Conservation (phyloP, 1,284 basidiomycete species). For the Ustilago loliicola region DNA sequence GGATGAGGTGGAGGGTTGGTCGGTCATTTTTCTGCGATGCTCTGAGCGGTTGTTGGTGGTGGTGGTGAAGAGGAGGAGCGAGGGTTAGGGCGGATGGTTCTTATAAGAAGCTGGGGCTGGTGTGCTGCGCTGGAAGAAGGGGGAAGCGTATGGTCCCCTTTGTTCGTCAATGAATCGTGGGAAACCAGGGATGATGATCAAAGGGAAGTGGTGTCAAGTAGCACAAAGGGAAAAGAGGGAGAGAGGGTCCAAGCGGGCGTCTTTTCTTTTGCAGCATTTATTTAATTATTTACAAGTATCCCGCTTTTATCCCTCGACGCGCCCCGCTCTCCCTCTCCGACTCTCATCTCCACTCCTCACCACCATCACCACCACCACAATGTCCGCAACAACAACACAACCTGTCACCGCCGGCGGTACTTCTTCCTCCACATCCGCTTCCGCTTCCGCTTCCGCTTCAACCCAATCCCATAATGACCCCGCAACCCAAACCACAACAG, state of each 20-base stretch:
- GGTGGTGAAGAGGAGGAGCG: constrained; percentile 9
- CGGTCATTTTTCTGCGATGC: constrained; percentile 16
- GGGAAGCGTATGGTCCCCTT: background rate
- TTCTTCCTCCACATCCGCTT: background rate
- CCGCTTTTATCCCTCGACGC: background rate
- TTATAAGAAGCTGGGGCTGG: no score
- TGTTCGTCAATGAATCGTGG: constrained; percentile 6
- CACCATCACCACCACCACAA: constrained; percentile 12
- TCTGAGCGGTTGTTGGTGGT: background rate
- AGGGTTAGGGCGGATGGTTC: background rate
- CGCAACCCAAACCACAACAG: background rate
- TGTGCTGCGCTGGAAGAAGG: background rate
- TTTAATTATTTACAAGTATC: constrained; percentile 1
- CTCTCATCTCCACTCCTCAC: background rate
- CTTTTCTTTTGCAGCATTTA: background rate
- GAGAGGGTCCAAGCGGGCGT: constrained; percentile 13
- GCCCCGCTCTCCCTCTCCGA: background rate
- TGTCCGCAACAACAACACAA: constrained; percentile 12
- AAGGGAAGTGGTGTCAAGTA: background rate
- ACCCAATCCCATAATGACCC: constrained; percentile 15
- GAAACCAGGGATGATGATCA: constrained; percentile 4
- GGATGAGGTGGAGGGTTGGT: constrained; percentile 3
- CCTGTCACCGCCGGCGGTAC: constrained; percentile 2
- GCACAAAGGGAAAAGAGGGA: constrained; percentile 13
- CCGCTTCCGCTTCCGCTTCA: constrained; percentile 8